These are phyloP conservation scores for Blastocystis sp. DNA, from an alignment of 352 stramenopile genomes.

Conservation along the genomic window DNA sequence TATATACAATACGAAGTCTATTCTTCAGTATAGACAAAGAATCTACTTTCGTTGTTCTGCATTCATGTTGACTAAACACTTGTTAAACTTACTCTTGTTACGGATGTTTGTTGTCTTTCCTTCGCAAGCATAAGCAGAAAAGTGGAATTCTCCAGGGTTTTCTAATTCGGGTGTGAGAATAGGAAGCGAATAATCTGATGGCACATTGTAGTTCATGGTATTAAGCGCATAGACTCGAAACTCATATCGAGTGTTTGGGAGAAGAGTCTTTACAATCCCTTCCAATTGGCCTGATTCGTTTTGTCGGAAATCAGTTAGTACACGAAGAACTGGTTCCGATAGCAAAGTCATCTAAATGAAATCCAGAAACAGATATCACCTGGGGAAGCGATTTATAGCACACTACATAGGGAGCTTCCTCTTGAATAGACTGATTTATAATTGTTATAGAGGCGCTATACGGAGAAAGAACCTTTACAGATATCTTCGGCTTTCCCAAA, in stretches of 20 bases:
- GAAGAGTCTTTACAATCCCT: background rate
- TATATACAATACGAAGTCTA: background rate
- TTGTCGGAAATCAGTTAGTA: background rate
- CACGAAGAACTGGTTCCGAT: background rate
- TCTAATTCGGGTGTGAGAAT: background rate
- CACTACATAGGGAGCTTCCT: conserved; percentile 27
- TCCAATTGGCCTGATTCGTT: background rate
- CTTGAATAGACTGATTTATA: background rate
- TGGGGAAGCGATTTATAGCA: background rate
- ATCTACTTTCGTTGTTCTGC: background rate
- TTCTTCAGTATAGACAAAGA: background rate
- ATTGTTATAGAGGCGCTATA: background rate
- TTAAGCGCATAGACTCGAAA: conserved; percentile 28
- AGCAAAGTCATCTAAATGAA: background rate
- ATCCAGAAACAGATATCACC: background rate
- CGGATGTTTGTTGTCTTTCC: background rate
- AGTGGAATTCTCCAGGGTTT: background rate
- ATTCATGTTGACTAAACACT: background rate
- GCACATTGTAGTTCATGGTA: conserved; percentile 5
- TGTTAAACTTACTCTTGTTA: conserved; percentile 5
- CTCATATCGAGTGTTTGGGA: conserved; percentile 9
- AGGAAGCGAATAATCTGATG: conserved; percentile 1
- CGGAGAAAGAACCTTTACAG: background rate
- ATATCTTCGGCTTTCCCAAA: background rate
- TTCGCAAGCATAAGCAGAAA: background rate